Conservation (phyloP, 2,329 filamentous ascomycete genomes). For the Pseudopithomyces maydicus region DNA sequence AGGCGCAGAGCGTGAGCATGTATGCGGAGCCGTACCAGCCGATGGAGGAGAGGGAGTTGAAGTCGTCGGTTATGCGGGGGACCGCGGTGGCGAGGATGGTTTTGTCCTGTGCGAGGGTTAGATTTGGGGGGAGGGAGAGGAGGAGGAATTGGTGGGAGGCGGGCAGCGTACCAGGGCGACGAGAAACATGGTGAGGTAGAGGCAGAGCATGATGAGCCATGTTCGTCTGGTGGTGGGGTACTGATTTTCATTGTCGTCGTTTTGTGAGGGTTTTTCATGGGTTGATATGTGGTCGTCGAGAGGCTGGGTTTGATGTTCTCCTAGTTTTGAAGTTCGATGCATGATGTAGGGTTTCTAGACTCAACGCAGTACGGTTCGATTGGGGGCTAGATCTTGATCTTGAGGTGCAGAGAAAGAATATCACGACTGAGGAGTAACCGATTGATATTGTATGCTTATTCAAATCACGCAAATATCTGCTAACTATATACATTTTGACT, state of each 20-base stretch:
- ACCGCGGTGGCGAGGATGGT: conserved; percentile 31
- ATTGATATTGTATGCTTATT: too few relatives aligned
- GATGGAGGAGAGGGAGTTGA: conserved; percentile 29
- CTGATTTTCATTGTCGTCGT: background rate
- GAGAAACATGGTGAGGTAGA: conserved; percentile 11
- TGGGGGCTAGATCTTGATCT: too few relatives aligned
- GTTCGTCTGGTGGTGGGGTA: conserved; percentile 7
- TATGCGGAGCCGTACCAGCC: conserved; percentile 44
- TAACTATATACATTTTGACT: background rate
- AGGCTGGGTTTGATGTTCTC: background rate
- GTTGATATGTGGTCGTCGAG: background rate
- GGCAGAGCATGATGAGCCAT: conserved; percentile 5
- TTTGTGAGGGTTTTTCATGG: background rate
- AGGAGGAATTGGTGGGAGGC: fast-evolving
- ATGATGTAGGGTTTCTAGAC: background rate
- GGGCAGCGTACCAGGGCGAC: conserved; percentile 7
- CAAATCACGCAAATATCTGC: background rate
- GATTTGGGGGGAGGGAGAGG: background rate
- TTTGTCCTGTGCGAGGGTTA: conserved; percentile 8
- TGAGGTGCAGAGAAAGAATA: too few relatives aligned
- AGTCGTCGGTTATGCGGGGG: conserved; percentile 36
- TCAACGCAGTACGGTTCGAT: too few relatives aligned
- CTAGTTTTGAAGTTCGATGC: background rate
- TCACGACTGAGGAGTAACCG: too few relatives aligned
- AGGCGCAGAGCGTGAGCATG: conserved; percentile 48